Conservation (phyloP, 257 asterid species). For the Paraleonurus japonicus region DNA sequence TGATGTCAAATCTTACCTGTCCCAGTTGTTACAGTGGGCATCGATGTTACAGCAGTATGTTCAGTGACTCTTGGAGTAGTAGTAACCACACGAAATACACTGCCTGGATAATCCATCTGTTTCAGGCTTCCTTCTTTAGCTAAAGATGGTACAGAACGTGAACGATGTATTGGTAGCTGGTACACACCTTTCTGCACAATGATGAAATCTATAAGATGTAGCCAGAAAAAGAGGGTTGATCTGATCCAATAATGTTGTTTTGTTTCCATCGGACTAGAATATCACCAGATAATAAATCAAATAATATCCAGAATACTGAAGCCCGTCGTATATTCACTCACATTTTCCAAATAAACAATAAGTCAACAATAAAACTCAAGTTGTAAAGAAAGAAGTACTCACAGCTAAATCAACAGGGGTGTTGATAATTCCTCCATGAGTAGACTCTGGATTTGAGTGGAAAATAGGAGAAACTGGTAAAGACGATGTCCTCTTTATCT, state of each 20-base stretch:
- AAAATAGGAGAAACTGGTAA: conserved; percentile 64
- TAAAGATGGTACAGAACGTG: conserved; percentile 76
- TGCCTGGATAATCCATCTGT: conserved; percentile 53
- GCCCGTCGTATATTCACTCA: conserved; percentile 1
- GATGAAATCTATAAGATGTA: conserved; percentile 29
- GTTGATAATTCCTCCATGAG: conserved; percentile 51
- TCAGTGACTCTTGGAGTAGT: conserved; percentile 51
- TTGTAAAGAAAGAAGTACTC: conserved; percentile 29
- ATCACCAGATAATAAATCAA: not conserved
- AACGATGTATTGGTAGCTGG: conserved; percentile 65
- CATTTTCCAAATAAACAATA: not conserved
- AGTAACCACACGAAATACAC: conserved; percentile 68
- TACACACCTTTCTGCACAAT: conserved; percentile 55
- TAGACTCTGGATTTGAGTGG: conserved; percentile 85
- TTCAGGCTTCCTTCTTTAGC: conserved; percentile 57
- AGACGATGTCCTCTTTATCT: conserved; percentile 69
- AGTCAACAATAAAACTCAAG: not conserved
- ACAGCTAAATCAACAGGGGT: conserved; percentile 39
- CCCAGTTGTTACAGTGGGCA: conserved; percentile 36
- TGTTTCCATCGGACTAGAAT: not conserved
- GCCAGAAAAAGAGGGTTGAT: conserved; percentile 10
- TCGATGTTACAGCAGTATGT: conserved; percentile 35
- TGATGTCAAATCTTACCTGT: conserved; percentile 35
- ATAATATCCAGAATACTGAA: not conserved
- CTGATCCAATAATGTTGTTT: not conserved